Evolutionary conservation across 73 alveolate species (phyloP), one percentile per base, ranked within the genome.

Genomic region (Paramecium sexaurelia): DNA sequence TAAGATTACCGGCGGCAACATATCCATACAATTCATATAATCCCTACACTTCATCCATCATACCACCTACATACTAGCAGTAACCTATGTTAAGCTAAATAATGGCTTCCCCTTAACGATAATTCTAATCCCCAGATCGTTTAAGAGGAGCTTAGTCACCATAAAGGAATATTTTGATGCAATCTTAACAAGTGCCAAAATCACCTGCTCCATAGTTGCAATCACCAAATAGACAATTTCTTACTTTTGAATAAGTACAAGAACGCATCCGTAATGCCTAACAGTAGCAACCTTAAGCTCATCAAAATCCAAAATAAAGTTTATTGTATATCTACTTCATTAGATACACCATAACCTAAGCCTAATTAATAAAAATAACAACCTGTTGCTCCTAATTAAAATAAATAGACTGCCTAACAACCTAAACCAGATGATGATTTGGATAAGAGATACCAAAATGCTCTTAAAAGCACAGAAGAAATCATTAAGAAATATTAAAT

Each of bases 371-470:
- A 71, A 37, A 40, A 33, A 35, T n/a, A 32, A 35, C 86, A 32
- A 35, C 55, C 55, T 2, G 55, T 1, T 5, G 45, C 86, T 11
- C 15, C 55, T 22, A 19, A 32, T 11, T 71, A 71, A 40, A 35
- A 71, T 7, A n/a, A 19, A 37, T 37, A 32, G 43, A 32, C 55
- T 0, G 11, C 55, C 67, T 51, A 51, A 71, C 29, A 13, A 71
- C 56, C 37, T 4, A 35, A 71, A 17, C 26, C 15, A 15, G 57
- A 33, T 13, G 86, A 71, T 13, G 86, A 71, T 37, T 71, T 71
- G 33, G 86, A 71, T 71, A 19, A 71, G 66, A 71, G 86, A 71
- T 71, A 71, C 17, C 35, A 71, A 36, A 71, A 71, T 71, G 86
- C 86, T 35, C 55, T 71, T 37, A 32, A 71, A 71, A 71, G 56